Conservation (phyloP, 2,329 filamentous ascomycete genomes). For the Monilinia laxa region DNA sequence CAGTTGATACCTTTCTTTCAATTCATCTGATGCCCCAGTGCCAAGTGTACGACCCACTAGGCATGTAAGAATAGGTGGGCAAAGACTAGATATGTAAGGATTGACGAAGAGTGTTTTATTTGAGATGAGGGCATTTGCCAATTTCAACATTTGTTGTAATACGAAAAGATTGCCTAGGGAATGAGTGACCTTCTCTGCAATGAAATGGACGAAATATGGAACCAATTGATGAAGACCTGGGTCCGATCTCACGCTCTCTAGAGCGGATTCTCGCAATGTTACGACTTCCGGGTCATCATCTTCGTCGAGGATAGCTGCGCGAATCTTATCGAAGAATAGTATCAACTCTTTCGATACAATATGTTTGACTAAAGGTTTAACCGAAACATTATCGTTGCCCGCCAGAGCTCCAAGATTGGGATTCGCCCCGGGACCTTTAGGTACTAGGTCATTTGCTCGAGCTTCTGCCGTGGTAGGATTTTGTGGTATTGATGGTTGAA, state of each 20-base stretch:
- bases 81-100: conserved; percentile 63
- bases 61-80: conserved; percentile 88
- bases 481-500: conserved; percentile 93
- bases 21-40: conserved; percentile 51
- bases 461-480: conserved; percentile 88
- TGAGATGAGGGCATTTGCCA: conserved; percentile 78
- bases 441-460: conserved; percentile 77
- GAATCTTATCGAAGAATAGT: conserved; percentile 95
- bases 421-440: conserved; percentile 87
- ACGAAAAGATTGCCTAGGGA: conserved; percentile 87
- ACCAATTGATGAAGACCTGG: conserved; percentile 92
- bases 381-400: conserved; percentile 77
- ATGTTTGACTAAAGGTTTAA: conserved; percentile 93
- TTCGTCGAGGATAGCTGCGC: conserved; percentile 83
- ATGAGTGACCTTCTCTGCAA: conserved; percentile 94
- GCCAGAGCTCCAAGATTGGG: conserved; percentile 78
- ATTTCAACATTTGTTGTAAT: conserved; percentile 87
- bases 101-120: conserved; percentile 76
- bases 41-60: conserved; percentile 73
- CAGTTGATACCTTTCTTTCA: conserved; percentile 70
- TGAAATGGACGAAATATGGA: conserved; percentile 94
- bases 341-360: conserved; percentile 94
- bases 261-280: conserved; percentile 74
- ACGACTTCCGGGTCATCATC: conserved; percentile 74
- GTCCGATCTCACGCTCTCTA: conserved; percentile 82